These are phyloP conservation scores for Macrolepiota dolichaula DNA, from an alignment of 768 basidiomycete species.

Conservation along the genomic window DNA sequence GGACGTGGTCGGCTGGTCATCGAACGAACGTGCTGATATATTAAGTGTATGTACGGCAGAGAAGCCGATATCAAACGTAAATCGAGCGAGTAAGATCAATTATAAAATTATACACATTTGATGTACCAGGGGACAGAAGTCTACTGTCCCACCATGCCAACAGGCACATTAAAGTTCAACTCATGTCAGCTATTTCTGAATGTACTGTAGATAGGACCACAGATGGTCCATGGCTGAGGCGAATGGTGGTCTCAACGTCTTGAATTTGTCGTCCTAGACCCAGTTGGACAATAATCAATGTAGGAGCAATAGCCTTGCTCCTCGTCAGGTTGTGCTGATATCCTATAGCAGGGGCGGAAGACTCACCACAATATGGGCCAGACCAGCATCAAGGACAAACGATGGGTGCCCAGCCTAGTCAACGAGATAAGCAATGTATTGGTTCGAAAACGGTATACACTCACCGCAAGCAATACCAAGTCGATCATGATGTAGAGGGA, in stretches of 20 bases:
- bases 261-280: background rate
- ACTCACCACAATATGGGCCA: constrained; percentile 20
- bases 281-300: background rate
- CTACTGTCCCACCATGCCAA: background rate
- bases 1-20: background rate
- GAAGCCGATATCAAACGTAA: background rate
- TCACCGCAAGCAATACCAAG: background rate
- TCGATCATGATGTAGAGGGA: constrained; percentile 15
- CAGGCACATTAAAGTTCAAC: background rate
- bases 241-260: background rate
- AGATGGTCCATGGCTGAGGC: background rate
- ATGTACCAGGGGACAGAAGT: background rate
- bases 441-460: background rate
- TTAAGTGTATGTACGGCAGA: background rate
- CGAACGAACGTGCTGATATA: too few relatives aligned
- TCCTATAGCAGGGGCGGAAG: too few relatives aligned
- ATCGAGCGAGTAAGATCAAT: background rate
- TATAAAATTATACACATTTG: background rate
- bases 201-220: background rate
- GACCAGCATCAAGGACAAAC: constrained; percentile 22
- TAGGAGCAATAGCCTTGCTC: background rate
- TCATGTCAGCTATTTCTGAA: background rate
- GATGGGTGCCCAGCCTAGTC: background rate
- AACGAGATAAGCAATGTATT: background rate
- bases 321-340: background rate